These are phyloP conservation scores for Herpomyces periplanetae DNA, from an alignment of 2,329 filamentous ascomycete species.

Conservation along the genomic window DNA sequence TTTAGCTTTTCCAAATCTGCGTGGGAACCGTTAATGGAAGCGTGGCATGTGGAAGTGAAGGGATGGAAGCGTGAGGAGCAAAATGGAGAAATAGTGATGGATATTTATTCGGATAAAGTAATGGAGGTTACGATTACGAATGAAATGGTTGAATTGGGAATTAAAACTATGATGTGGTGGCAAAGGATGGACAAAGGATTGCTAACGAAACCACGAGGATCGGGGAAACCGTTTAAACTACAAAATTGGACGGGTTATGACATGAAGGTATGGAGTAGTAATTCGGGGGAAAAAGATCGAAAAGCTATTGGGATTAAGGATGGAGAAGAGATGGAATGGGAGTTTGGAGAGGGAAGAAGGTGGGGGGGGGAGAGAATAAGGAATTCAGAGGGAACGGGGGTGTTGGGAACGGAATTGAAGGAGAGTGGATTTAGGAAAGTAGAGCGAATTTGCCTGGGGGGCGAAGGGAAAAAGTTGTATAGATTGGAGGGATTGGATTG, in stretches of 20 bases:
- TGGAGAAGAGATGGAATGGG: slow-evolving; percentile 69
- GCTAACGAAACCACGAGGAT: slow-evolving; percentile 57
- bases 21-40: slow-evolving; percentile 84
- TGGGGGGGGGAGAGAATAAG: slow-evolving; percentile 77
- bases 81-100: slow-evolving; percentile 36
- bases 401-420: slow-evolving; percentile 48
- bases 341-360: slow-evolving; percentile 81
- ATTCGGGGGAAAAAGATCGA: slow-evolving; percentile 21
- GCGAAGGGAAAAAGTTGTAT: slow-evolving; percentile 78
- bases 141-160: slow-evolving; percentile 61
- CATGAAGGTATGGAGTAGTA: slow-evolving; percentile 41
- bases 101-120: slow-evolving; percentile 51
- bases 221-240: slow-evolving; percentile 67
- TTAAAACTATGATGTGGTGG: slow-evolving; percentile 68
- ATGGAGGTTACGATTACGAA: slow-evolving; percentile 78
- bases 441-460: slow-evolving; percentile 49
- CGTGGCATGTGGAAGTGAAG: slow-evolving; percentile 76
- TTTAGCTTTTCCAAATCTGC: slow-evolving; percentile 98
- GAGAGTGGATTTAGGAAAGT: slow-evolving; percentile 76
- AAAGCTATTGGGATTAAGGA: slow-evolving; percentile 41
- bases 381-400: slow-evolving; percentile 36
- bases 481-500: slow-evolving; percentile 49
- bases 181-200: slow-evolving; percentile 63
- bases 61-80: slow-evolving; percentile 42
- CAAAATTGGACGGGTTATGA: slow-evolving; percentile 87